These are phyloP conservation scores for Alternaria sp. DNA, from an alignment of 2,329 filamentous ascomycete species.

Conservation along the genomic window DNA sequence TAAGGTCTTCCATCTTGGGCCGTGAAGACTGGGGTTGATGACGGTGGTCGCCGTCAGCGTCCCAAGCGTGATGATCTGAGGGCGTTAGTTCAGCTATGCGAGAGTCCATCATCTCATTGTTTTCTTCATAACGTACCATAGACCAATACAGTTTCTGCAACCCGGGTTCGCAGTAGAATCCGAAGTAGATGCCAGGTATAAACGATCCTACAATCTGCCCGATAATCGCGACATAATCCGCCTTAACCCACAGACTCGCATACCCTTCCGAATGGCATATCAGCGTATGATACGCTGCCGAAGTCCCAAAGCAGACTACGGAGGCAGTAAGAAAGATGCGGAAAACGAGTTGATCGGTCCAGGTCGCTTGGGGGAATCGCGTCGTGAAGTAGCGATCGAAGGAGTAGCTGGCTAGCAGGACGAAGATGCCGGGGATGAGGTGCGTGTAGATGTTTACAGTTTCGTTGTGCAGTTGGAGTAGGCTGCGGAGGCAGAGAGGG, in stretches of 20 bases:
- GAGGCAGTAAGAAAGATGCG: constrained; percentile 35
- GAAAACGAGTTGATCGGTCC: constrained; percentile 29
- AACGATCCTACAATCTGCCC: constrained; percentile 86
- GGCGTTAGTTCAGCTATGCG: neutral
- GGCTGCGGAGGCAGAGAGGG: constrained; percentile 59
- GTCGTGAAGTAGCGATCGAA: constrained; percentile 14
- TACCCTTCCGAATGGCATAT: constrained; percentile 79
- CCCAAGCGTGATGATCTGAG: constrained; percentile 50
- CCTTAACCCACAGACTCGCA: constrained; percentile 80
- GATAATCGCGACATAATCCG: constrained; percentile 92
- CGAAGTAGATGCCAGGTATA: constrained; percentile 73
- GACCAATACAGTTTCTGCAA: constrained; percentile 49
- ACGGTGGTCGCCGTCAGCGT: constrained; percentile 77
- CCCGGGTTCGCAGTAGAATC: constrained; percentile 50
- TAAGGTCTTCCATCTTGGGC: constrained; percentile 80
- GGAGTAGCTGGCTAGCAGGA: constrained; percentile 13
- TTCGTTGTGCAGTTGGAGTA: constrained; percentile 68
- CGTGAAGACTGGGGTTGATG: constrained; percentile 81
- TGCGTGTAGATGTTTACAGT: constrained; percentile 73
- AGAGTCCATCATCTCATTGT: no score
- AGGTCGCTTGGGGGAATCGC: constrained; percentile 14
- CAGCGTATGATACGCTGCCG: constrained; percentile 78
- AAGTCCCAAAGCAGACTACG: constrained; percentile 49
- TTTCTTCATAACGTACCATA: constrained; percentile 33
- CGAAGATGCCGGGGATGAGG: constrained; percentile 49